Base-by-base conservation (phyloP, 2,329 filamentous ascomycete species). In the Paramyrothecium roridum region DNA sequence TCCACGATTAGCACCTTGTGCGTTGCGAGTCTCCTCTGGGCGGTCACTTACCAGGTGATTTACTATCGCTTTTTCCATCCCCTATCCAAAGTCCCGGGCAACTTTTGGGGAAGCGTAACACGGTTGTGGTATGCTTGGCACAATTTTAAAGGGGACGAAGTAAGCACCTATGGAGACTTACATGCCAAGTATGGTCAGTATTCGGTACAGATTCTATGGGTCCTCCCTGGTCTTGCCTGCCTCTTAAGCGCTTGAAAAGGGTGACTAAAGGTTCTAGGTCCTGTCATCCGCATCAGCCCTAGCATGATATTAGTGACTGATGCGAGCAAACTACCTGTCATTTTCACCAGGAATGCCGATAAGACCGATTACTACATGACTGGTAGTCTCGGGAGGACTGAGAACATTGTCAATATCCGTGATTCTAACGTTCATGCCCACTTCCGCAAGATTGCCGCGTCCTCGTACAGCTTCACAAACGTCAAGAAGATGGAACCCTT, bases 291-390 rank as follows among this genome's bases (percentile, higher is more conserved):
- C 3, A 61, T 66, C 17, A 63, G 59, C 0, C 64, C 64, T 8
- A 64, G 62, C 0, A 66, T 66, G 61, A 52, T 64, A 6, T 59
- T 66, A 3, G 54, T 67, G 40, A 65, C 59, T n/a, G 64, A 67
- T 13, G 75, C 82, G 0, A 78, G 73, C 1, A 79, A 81, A 62
- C 72, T 86, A 2, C 82, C 82, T 0, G 73, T 76, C 16, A 78
- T 86, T 23, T 86, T 85, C 67, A 73, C 75, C 52, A 77, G 81
- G 21, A 72, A 80, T 58, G 81, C 78, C 6, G 74, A 82, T 67
- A 86, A 86, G 63, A 80, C 79, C 1, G 74, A 81, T 50, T 78
- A 83, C 65, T 86, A 85, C 63, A 81, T 84, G 56, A 80, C 81
- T 0, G 82, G 81, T 20, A 79, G 74, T 22, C 83, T 85, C 59